Evolutionary conservation across 305 asterid species (phyloP).

Genomic region (Solanum hybrid): DNA sequence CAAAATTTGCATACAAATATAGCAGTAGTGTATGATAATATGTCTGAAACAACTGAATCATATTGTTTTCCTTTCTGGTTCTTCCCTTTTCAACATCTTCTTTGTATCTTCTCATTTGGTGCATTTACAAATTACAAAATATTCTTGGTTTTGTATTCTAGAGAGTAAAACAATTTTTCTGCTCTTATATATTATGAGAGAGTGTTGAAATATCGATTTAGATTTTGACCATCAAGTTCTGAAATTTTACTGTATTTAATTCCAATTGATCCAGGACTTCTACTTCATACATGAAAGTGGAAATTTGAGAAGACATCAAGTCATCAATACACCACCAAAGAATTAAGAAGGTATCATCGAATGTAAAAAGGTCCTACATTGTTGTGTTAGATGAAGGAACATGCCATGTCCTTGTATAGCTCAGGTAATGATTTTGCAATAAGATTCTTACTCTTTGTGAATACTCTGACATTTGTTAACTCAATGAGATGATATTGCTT

Average conservation of each 20-base stretch:
- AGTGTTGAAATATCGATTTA: neutral
- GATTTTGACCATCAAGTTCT: too few species aligned
- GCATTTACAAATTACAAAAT: neutral
- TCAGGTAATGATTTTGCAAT: neutral
- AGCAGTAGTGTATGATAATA: neutral
- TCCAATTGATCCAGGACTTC: neutral
- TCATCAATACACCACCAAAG: neutral
- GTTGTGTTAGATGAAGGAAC: too few species aligned
- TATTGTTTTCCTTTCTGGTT: neutral
- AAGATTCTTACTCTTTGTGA: neutral
- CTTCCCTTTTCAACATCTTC: neutral
- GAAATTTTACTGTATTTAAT: neutral
- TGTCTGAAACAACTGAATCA: neutral
- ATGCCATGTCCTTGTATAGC: neutral
- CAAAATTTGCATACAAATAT: neutral
- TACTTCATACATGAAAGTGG: neutral
- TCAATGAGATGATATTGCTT: neutral
- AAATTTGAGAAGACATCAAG: neutral
- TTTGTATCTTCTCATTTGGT: neutral
- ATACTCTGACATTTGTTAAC: neutral
- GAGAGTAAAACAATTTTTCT: too few species aligned
- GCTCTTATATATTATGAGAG: too few species aligned
- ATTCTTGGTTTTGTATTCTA: neutral
- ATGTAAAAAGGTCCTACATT: too few species aligned
- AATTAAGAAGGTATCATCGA: neutral